Evolutionary conservation across 2,329 filamentous ascomycete species (phyloP).

Genomic region (Pestalotiopsis sp.): DNA sequence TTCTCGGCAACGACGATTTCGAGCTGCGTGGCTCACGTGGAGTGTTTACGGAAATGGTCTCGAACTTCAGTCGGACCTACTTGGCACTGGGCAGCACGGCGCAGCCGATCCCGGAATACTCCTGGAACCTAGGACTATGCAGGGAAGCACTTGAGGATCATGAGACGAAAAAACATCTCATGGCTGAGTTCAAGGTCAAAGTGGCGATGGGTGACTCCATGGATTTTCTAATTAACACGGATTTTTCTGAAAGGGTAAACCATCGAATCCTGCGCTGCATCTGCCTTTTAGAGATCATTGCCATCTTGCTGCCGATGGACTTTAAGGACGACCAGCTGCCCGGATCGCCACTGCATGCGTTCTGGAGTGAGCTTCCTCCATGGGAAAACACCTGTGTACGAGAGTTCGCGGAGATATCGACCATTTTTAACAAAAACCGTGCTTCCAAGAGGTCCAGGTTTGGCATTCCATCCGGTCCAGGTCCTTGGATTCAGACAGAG

Average conservation of each 20-base stretch:
- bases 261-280: background rate
- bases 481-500: too few relatives aligned
- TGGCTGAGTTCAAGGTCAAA: background rate
- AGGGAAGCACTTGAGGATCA: background rate
- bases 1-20: too few relatives aligned
- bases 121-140: background rate
- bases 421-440: too few relatives aligned
- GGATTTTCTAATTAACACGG: background rate
- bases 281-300: background rate
- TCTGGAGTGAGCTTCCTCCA: background rate
- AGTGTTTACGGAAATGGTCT: background rate
- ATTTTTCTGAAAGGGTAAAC: background rate
- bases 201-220: background rate
- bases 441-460: too few relatives aligned
- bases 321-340: background rate
- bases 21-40: too few relatives aligned
- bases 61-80: background rate
- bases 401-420: too few relatives aligned
- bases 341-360: background rate
- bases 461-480: too few relatives aligned
- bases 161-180: background rate
- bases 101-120: background rate
- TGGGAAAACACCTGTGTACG: background rate
- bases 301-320: background rate
- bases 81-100: background rate